Base-by-base conservation (phyloP, 2,329 filamentous ascomycete genomes). In the Neonectria sp. region DNA sequence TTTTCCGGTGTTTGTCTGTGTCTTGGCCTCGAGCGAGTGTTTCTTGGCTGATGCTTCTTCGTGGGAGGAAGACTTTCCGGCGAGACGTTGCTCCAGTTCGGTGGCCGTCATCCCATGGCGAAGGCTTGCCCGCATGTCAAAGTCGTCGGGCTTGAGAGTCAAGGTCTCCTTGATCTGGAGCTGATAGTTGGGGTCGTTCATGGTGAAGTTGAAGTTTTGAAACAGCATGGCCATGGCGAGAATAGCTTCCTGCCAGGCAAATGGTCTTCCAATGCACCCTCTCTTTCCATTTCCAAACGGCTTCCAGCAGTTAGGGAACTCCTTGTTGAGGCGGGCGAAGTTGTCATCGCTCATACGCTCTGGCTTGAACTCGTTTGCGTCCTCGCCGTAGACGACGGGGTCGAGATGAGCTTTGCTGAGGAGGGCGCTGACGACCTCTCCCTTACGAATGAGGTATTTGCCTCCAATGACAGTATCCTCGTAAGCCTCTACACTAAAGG, bases 271-370 rank as follows among this genome's bases (percentile, higher is more conserved):
- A 67, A 95, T 94, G 72, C 92, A 95, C 1, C 84, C 90, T 60
- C 93, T 83, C 69, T 87, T 84, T 1, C 92, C 92, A 65, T 92
- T 92, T 2, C 93, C 93, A 72, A 95, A 95, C 3, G 93, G 91
- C 80, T 93, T 92, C 90, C 89, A 92, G 35, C 86, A 85, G 60
- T 88, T 89, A 15, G 85, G 85, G 33, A 89, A 91, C 6, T 93
- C 84, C 29, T 88, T 87, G 67, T 89, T 87, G 25, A 90, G 77
- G 3, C 84, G 84, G 17, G 89, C 84, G 73, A 94, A 94, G 27
- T 87, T 85, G 15, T 90, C 91, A 45, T 93, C 90, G 0, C 91
- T 79, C 91, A 94, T 93, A 11, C 92, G 85, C 76, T 94, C 92
- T 0, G 93, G 92, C 60, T 84, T 86, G 80, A 93, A 95, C 24